Evolutionary conservation across 345 rosid species (phyloP).

Genomic region (Capsella bursapastoris): DNA sequence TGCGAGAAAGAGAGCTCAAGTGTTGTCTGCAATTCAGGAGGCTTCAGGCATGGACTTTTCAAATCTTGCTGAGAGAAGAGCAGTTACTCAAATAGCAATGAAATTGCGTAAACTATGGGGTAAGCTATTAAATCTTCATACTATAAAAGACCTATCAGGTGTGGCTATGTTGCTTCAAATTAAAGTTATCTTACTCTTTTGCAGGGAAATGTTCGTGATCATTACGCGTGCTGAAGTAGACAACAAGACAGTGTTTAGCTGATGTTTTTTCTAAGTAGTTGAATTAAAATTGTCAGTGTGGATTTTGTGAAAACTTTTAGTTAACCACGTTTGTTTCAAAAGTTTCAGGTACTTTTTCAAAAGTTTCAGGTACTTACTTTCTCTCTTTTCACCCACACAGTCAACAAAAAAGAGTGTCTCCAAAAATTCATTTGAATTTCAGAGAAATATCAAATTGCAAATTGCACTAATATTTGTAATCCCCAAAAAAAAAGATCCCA

Average conservation of each 20-base stretch:
- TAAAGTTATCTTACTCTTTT: not conserved
- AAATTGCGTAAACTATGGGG: slow-evolving; percentile 81
- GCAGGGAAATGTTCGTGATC: slow-evolving; percentile 35
- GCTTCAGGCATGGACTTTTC: slow-evolving; percentile 70
- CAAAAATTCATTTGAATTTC: slow-evolving; percentile 28
- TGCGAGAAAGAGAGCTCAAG: slow-evolving; percentile 61
- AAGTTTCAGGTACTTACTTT: not conserved
- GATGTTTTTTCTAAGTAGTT: not conserved
- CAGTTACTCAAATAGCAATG: slow-evolving; percentile 68
- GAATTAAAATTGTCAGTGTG: not conserved
- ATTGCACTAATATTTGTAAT: slow-evolving; percentile 36
- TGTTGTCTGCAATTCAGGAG: slow-evolving; percentile 77
- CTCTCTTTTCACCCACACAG: not conserved
- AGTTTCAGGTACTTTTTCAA: not conserved
- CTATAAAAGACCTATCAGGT: too few species aligned
- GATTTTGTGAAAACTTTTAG: not conserved
- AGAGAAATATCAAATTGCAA: slow-evolving; percentile 18
- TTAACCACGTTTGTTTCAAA: not conserved
- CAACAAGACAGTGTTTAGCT: slow-evolving; percentile 10
- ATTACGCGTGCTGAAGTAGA: slow-evolving; percentile 23
- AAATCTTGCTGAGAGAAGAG: slow-evolving; percentile 67
- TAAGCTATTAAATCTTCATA: slow-evolving; percentile 42
- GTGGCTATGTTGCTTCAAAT: slow-evolving; percentile 15
- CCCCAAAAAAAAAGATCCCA: slow-evolving; percentile 15
- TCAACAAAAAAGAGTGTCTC: not conserved